Evolutionary conservation across 2,329 filamentous ascomycete species (phyloP).

Genomic region (Nigrospora osmanthi): DNA sequence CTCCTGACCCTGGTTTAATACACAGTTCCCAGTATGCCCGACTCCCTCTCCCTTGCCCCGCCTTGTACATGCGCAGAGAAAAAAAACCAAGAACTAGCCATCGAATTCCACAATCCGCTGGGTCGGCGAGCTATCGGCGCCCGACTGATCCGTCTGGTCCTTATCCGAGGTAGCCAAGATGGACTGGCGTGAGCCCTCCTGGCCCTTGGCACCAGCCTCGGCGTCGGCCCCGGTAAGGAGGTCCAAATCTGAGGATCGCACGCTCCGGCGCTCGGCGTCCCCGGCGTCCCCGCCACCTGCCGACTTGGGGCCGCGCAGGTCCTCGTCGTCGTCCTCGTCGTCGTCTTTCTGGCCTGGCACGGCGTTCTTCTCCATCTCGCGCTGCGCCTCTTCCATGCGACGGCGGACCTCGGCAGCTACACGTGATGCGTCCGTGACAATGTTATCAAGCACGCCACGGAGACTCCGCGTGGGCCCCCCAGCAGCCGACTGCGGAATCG

Average conservation of each 20-base stretch:
- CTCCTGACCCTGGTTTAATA: neutral
- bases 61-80: neutral
- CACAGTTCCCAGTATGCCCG: neutral
- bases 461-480: slow-evolving; percentile 63
- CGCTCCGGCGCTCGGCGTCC: slow-evolving; percentile 55
- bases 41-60: neutral
- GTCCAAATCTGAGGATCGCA: slow-evolving; percentile 61
- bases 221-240: slow-evolving; percentile 69
- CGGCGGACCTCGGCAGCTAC: slow-evolving; percentile 88
- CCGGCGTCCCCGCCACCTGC: slow-evolving; percentile 33
- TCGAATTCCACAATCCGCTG: slow-evolving; percentile 40
- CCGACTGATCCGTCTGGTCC: slow-evolving; percentile 11
- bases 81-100: slow-evolving; percentile 16
- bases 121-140: slow-evolving; percentile 18
- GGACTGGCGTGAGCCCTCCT: slow-evolving; percentile 19
- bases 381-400: slow-evolving; percentile 92
- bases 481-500: slow-evolving; percentile 27
- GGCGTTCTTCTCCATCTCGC: slow-evolving; percentile 79
- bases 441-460: slow-evolving; percentile 90
- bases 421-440: slow-evolving; percentile 94
- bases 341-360: slow-evolving; percentile 56
- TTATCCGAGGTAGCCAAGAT: slow-evolving; percentile 17
- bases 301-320: slow-evolving; percentile 28
- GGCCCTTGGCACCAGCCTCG: slow-evolving; percentile 44
- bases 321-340: slow-evolving; percentile 63